phyloP scores from a whole-genome alignment of 2,329 filamentous ascomycete species.

The Ampelomyces quisqualis region DNA sequence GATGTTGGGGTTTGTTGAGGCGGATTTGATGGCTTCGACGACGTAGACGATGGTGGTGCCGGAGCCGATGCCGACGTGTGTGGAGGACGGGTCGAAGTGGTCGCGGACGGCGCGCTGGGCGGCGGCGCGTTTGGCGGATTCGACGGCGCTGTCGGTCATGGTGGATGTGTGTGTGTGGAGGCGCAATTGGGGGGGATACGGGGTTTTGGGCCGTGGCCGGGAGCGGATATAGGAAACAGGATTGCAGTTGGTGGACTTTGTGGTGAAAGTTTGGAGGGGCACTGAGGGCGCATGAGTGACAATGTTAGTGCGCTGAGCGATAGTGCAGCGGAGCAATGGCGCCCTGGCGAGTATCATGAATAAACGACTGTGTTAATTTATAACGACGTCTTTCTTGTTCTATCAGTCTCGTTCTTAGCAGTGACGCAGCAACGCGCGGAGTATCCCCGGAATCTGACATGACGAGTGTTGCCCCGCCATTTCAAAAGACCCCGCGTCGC shows the following conservation, averaged over 20 bases:
- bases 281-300: constrained; percentile 31
- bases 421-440: no score
- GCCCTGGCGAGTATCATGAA: constrained; percentile 18
- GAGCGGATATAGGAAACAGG: neutral
- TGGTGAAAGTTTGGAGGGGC: constrained; percentile 13
- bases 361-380: neutral
- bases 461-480: constrained; percentile 11
- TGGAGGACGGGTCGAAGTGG: constrained; percentile 64
- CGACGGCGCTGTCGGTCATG: constrained; percentile 51
- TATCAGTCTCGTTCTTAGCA: no score
- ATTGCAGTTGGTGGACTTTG: no score
- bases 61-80: constrained; percentile 75
- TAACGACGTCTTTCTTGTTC: neutral
- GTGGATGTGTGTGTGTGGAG: constrained; percentile 7
- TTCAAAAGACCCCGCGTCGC: constrained; percentile 21
- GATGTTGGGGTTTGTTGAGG: constrained; percentile 55
- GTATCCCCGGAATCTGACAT: no score
- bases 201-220: constrained; percentile 4
- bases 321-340: constrained; percentile 9
- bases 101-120: constrained; percentile 72
- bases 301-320: constrained; percentile 28
- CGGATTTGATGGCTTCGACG: constrained; percentile 69
- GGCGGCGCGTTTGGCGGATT: constrained; percentile 73
- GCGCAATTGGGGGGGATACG: constrained; percentile 5
- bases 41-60: constrained; percentile 83